Evolutionary conservation across 805 yeast species (phyloP), one percentile per base, ranked within the genome.

Genomic region (Yarrowia sp.): DNA sequence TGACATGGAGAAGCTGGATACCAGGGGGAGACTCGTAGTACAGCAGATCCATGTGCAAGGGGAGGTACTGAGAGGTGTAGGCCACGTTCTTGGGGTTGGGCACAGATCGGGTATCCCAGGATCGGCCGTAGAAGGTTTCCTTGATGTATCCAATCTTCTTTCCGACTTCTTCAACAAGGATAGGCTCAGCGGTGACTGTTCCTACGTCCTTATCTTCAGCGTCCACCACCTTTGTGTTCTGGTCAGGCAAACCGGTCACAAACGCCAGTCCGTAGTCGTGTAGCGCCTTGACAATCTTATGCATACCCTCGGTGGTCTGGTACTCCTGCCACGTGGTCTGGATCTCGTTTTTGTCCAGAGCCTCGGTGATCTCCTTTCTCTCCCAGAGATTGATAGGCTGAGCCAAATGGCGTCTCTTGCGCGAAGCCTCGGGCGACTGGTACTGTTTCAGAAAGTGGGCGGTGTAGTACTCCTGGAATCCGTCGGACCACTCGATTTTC

Each of bases 1-100:
- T 73, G 43, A 85, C 82, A 72, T 90, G 95, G 52, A 90, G 79
- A 46, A 88, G 75, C 75, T 90, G 93, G 52, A 90, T 77, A 0
- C 94, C 94, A 1, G 96, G 96, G 2, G 93, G 93, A 12, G 92
- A 86, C 74, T 90, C 93, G 73, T 89, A 86, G 77, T 89, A 90
- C 55, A 87, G 80, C 33, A 90, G 80, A 73, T 90, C 95, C 89
- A 88, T 90, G 72, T 90, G 96, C 61, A 90, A 79, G 2, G 92
- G 92, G 47, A 90, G 80, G 71, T 84, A 84, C 9, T 81, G 81
- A 61, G 83, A 80, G 5, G 95, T 87, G 73, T 88, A 85, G 5
- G 93, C 93, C 63, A 90, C 87, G 71, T 90, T 88, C 67, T 82
- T 84, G 13, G 92, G 89, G 66, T 81, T 79, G 4, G 83, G 81